Conservation (phyloP, 441 rosid genomes). For the Populus hybrid region DNA sequence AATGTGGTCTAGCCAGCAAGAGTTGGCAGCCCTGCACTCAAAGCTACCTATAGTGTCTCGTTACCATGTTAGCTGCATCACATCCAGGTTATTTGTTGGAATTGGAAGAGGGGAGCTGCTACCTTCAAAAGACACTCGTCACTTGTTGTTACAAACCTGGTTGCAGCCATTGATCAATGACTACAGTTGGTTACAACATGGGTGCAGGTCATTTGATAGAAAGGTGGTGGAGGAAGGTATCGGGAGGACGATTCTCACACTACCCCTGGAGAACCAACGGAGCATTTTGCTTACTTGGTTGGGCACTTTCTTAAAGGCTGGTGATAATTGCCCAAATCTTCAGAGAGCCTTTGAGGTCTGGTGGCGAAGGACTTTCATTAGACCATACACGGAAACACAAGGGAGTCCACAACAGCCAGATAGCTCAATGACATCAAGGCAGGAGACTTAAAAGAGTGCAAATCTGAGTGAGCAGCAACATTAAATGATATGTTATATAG, state of each 20-base stretch:
- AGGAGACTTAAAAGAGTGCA: constrained; percentile 19
- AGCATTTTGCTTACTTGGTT: constrained; percentile 75
- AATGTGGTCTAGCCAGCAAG: constrained; percentile 80
- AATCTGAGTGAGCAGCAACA: not conserved
- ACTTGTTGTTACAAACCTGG: constrained; percentile 70
- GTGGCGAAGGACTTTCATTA: constrained; percentile 92
- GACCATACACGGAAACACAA: constrained; percentile 62
- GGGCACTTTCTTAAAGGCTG: constrained; percentile 73
- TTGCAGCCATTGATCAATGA: constrained; percentile 85
- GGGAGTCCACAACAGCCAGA: constrained; percentile 37
- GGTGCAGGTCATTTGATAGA: constrained; percentile 79
- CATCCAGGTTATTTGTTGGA: constrained; percentile 77
- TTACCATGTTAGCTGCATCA: constrained; percentile 77
- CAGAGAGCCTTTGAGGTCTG: constrained; percentile 95
- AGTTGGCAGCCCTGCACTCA: constrained; percentile 58
- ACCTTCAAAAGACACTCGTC: constrained; percentile 79
- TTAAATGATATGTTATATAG: constrained; percentile 9
- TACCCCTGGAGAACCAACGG: constrained; percentile 90
- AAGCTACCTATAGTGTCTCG: constrained; percentile 72
- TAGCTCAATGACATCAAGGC: constrained; percentile 30
- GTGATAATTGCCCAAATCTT: constrained; percentile 92
- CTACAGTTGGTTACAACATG: constrained; percentile 89
- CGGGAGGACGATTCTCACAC: constrained; percentile 82
- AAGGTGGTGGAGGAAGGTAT: constrained; percentile 96
- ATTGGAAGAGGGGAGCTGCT: constrained; percentile 88